Base-by-base conservation (phyloP, 176 grass and related monocot species). In the Bromus sterilis region DNA sequence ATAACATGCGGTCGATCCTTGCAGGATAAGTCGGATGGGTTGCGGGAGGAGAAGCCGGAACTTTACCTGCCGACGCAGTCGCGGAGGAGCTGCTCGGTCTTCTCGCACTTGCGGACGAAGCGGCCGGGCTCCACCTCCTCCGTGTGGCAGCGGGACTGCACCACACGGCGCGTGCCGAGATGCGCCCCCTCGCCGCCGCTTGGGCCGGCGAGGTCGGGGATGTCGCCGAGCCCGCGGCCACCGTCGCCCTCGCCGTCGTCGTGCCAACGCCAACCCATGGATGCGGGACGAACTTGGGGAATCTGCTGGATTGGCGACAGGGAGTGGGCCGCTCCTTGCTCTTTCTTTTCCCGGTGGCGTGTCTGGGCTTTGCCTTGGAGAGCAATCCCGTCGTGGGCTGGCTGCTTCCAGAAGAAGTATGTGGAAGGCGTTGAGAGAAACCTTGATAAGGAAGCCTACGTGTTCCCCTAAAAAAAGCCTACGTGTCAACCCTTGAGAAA, bases 101-200 rank as follows among this genome's bases (percentile, higher is more conserved):
- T 93, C 79, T 98, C 88, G 88, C 95, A 98, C 81, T 90, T 94
- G 80, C 83, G 84, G 63, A 98, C 79, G 82, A 92, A 92, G 51
- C 87, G 87, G 43, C 92, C 92, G 31, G 90, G 88, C 60, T 98
- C 90, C 60, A 94, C 90, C 88, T 94, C 92, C 82, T 98, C 92
- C 51, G 90, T 94, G 60, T 81, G 77, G 84, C 94, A 98, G 15
- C 66, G 79, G 35, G 86, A 90, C 86, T 87, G 86, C 80, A 94
- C 70, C 53, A 94, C 83, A 69, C 75, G 71, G 21, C 92, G 88
- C 84, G 88, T 94, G 58, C 84, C 80, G 69, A 73, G 80, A 56
- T 60, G 36, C 57, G 8, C 44, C 37, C 49, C 80, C 5, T 82
- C 82, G 15, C 29, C 51, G 32, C 10, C 82, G 28, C 32, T 10